A percentile compares a stretch with the other conserved stretches of the same genome.
These are phyloP conservation scores for Aspergillus persii DNA, from an alignment of 2,329 filamentous ascomycete species.

Conservation along the genomic window DNA sequence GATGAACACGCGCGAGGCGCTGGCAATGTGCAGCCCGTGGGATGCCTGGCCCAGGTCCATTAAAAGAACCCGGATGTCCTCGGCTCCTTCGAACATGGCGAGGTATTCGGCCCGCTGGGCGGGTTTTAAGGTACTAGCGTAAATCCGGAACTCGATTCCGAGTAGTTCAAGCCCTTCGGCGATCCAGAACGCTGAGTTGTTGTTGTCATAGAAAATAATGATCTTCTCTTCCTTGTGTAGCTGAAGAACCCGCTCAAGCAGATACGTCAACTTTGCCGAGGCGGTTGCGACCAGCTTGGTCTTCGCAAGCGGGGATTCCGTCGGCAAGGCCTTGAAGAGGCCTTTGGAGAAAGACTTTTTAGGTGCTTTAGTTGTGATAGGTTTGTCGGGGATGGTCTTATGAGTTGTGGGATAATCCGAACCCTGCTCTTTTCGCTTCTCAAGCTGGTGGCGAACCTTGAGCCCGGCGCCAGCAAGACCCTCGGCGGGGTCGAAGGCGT, in stretches of 20 bases:
- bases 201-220: conserved; percentile 86
- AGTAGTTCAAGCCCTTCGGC: conserved; percentile 76
- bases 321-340: conserved; percentile 25
- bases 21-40: conserved; percentile 80
- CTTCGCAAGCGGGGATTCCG: conserved; percentile 54
- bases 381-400: conserved; percentile 23
- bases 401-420: conserved; percentile 16
- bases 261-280: conserved; percentile 83
- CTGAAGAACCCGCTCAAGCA: conserved; percentile 68
- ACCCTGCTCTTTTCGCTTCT: conserved; percentile 16
- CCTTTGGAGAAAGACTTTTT: conserved; percentile 33
- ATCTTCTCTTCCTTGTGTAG: conserved; percentile 77
- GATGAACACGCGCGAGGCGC: conserved; percentile 83
- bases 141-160: conserved; percentile 60
- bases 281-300: conserved; percentile 72
- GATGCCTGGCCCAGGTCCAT: conserved; percentile 92
- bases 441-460: conserved; percentile 31
- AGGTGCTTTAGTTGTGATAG: conserved; percentile 22
- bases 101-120: conserved; percentile 71
- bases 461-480: conserved; percentile 44
- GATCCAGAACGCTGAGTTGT: conserved; percentile 83
- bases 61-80: conserved; percentile 71
- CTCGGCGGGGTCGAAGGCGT: conserved; percentile 35
- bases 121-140: conserved; percentile 54
- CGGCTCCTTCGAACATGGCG: conserved; percentile 69